phyloP scores from a whole-genome alignment of 2,329 filamentous ascomycete species.

The Botrytis medusae region DNA sequence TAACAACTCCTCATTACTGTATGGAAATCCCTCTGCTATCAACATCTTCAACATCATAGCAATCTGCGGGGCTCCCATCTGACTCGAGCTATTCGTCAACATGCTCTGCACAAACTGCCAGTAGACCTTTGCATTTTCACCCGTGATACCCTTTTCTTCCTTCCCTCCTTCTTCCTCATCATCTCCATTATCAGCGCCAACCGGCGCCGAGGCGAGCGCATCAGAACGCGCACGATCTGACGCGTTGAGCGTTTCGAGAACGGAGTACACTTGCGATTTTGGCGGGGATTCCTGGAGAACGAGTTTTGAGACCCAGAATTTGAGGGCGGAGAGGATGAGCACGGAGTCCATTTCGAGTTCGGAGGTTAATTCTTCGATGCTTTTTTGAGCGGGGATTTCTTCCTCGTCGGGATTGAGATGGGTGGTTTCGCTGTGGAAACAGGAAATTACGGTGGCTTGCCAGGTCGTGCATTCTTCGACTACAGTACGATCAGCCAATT shows the following conservation, averaged over 20 bases:
- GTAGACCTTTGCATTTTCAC: conserved; percentile 71
- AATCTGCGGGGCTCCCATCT: conserved; percentile 80
- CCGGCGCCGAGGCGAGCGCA: conserved; percentile 31
- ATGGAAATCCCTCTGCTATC: conserved; percentile 82
- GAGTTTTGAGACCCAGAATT: conserved; percentile 69
- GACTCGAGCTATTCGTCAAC: conserved; percentile 82
- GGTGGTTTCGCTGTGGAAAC: conserved; percentile 58
- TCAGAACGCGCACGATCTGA: conserved; percentile 40
- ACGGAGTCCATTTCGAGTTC: conserved; percentile 70
- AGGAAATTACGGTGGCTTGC: conserved; percentile 84
- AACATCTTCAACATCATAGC: conserved; percentile 95
- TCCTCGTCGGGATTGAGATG: conserved; percentile 26
- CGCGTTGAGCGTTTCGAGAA: conserved; percentile 63
- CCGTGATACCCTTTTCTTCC: conserved; percentile 56
- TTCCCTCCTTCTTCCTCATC: conserved; percentile 35
- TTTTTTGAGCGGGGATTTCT: conserved; percentile 39
- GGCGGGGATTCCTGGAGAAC: conserved; percentile 59
- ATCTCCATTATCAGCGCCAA: conserved; percentile 29
- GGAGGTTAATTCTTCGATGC: conserved; percentile 53
- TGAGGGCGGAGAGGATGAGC: conserved; percentile 65
- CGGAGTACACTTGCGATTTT: conserved; percentile 54
- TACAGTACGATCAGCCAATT: conserved; percentile 77
- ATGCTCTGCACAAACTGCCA: conserved; percentile 93
- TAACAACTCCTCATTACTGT: conserved; percentile 83
- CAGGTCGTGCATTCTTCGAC: conserved; percentile 74